phyloP scores from a whole-genome alignment of 768 basidiomycete species.

The Pleurotus platypus region DNA sequence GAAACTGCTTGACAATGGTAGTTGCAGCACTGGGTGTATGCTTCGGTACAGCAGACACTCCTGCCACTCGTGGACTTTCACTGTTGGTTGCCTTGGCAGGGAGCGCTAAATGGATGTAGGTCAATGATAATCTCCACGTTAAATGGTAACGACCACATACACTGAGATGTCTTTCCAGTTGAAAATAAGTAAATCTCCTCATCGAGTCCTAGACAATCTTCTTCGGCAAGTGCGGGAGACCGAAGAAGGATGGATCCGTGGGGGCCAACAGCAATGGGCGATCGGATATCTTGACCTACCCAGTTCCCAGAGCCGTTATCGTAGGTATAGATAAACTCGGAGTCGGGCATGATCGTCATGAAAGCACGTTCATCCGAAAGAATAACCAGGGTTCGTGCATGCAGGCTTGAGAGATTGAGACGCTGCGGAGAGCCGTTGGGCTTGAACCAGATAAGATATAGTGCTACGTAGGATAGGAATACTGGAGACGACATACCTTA shows the following conservation, averaged over 20 bases:
- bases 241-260: background rate
- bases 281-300: background rate
- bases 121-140: background rate
- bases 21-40: background rate
- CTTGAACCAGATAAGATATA: background rate
- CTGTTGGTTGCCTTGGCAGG: too few species aligned
- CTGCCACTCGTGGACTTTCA: too few species aligned
- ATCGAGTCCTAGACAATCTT: background rate
- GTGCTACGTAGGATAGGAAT: background rate
- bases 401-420: background rate
- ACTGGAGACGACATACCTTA: background rate
- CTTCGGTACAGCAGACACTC: background rate
- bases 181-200: background rate
- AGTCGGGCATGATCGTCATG: background rate
- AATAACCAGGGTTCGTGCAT: background rate
- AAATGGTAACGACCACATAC: background rate
- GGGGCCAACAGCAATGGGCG: background rate
- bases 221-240: background rate
- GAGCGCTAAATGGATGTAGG: too few species aligned
- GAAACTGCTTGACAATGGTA: background rate
- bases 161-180: background rate
- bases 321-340: background rate
- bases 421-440: background rate
- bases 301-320: background rate
- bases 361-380: background rate